Evolutionary conservation across 768 basidiomycete species (phyloP), one percentile per base, ranked within the genome.

Genomic region (Tylopilus cervinicoccineus): DNA sequence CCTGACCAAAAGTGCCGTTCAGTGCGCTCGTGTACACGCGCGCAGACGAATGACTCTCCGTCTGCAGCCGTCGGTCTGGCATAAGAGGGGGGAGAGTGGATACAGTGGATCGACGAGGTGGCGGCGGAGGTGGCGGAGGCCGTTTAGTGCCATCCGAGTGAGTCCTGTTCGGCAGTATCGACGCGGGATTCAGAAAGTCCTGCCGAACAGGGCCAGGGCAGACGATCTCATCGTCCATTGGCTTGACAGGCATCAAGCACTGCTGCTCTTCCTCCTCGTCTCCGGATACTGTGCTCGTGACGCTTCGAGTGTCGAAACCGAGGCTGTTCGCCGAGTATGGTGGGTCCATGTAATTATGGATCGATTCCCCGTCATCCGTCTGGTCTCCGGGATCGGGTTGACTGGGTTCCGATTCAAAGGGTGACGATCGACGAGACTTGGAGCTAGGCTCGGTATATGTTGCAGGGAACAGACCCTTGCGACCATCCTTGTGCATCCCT

Each of bases 381-480:
- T 58, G 55, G 22, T 59, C 52, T 51, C 37, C 56, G 14, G 51
- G 49, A 36, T 20, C 13, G 6, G 28, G 34, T 17, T 48, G 49
- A 34, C 24, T 8, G n/a, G 66, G 52, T 16, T 64, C 58, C 6
- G 72, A 66, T 37, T 65, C 69, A 20, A 68, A 62, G 9, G 66
- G 60, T 1, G 76, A 58, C 24, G 70, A 61, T 50, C 28, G 51
- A 34, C 17, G 47, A 16, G 40, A 33, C 38, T 43, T 54, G 8
- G 50, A 47, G 43, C 70, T 54, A 4, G 50, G 45, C 55, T 91
- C 86, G 9, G 82, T 84, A 65, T 91, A 87, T 6, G 81, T 76
- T 2, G 80, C 76, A 0, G 93, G 93, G 75, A 96, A 94, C 34
- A 95, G 63, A 13, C 93, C 93, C 43, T 76, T 81, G 52, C 73